phyloP scores from a whole-genome alignment of 2,329 filamentous ascomycete genomes.

The Diaporthe vaccinii region DNA sequence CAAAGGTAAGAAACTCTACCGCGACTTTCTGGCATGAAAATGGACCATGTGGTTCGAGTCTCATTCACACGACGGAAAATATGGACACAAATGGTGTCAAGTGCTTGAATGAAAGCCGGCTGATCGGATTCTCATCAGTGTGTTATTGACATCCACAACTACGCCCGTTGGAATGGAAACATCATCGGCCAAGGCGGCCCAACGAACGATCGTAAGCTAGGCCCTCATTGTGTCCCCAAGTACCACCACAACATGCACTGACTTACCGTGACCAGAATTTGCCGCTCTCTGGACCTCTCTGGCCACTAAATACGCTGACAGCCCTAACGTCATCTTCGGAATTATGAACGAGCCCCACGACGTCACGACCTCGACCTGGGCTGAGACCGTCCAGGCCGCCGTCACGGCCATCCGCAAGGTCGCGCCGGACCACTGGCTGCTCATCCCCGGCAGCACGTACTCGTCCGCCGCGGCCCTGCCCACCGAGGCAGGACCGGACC shows the following conservation, averaged over 20 bases:
- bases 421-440: slow-evolving; percentile 70
- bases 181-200: slow-evolving; percentile 75
- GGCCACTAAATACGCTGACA: slow-evolving; percentile 67
- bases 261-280: slow-evolving; percentile 65
- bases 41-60: neutral
- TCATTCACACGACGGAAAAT: neutral
- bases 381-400: slow-evolving; percentile 69
- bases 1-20: slow-evolving; percentile 42
- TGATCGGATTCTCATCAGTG: slow-evolving; percentile 49
- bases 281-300: slow-evolving; percentile 68
- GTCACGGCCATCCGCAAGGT: slow-evolving; percentile 76
- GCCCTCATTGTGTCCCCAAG: neutral
- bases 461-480: slow-evolving; percentile 64
- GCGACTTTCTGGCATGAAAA: neutral
- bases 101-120: neutral
- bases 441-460: slow-evolving; percentile 73
- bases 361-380: slow-evolving; percentile 66
- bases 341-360: slow-evolving; percentile 79
- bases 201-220: slow-evolving; percentile 47
- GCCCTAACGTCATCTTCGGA: slow-evolving; percentile 70
- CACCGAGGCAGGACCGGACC: slow-evolving; percentile 63
- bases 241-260: no score
- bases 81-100: no score
- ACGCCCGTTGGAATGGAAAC: slow-evolving; percentile 69
- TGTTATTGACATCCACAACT: slow-evolving; percentile 57